Conservation (phyloP, 75 land plant species). For the Sequoiadendron giganteum region DNA sequence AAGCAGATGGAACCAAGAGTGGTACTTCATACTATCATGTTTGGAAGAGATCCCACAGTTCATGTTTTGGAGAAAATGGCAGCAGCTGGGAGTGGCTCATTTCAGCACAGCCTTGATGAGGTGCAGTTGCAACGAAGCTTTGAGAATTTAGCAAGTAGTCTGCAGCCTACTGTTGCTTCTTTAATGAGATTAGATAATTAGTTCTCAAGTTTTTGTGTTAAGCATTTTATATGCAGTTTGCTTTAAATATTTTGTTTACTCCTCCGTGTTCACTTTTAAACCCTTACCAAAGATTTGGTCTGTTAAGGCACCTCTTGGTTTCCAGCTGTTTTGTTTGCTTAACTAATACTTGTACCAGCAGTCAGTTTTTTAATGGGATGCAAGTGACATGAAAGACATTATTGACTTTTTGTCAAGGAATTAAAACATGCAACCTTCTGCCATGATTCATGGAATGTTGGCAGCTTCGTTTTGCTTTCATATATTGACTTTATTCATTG, state of each 20-base stretch:
- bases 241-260: background rate
- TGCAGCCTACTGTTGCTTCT: constrained; percentile 23
- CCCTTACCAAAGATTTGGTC: background rate
- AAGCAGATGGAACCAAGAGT: constrained; percentile 19
- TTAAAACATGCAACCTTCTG: no score
- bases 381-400: no score
- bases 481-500: no score
- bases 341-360: no score
- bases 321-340: no score
- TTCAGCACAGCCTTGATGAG: constrained; percentile 30
- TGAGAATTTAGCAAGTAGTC: constrained; percentile 23
- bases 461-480: no score
- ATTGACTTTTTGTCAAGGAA: no score
- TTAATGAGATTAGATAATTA: background rate
- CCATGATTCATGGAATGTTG: no score
- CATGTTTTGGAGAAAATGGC: constrained; percentile 26
- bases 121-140: constrained; percentile 28
- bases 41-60: constrained; percentile 17
- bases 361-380: no score
- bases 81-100: constrained; percentile 21
- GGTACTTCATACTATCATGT: constrained; percentile 33
- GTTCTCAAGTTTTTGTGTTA: background rate
- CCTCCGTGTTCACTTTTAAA: background rate
- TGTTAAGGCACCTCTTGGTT: background rate
- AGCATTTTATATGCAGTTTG: background rate